Evolutionary conservation across 2,329 filamentous ascomycete genomes (phyloP), one percentile per base, ranked within the genome.

Genomic region (Elsinoe australis): DNA sequence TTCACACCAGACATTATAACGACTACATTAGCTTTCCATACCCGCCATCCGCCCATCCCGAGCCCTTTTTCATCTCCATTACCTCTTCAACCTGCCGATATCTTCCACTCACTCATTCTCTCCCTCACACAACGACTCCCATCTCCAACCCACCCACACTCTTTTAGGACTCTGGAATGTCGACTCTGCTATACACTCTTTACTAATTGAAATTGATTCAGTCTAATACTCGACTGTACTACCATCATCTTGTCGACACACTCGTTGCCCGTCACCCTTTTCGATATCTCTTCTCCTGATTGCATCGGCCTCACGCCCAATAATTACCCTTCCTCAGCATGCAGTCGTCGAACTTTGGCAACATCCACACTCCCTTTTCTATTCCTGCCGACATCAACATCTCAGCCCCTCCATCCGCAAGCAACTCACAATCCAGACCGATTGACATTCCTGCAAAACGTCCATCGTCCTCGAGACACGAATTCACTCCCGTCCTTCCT

Each of bases 11-110:
- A 31, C 33, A 29, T 48, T 48, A 10, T 22, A 48, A 48, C 45
- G 45, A 38, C 45, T 48, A 48, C 45, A 48, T 48, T 38, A 38
- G 12, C 39, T 44, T 44, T 21, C 39, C n/a, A 44, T 44, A 44
- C 39, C 39, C 39, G 39, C 44, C 45, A 48, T 48, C 45, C 45
- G 45, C 18, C 19, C 19, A 17, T 36, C 44, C 41, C 12, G 41
- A 21, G 21, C 26, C 44, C 32, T 47, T 47, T 47, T 47, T 38
- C 22, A 36, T 38, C 45, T 38, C 21, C 19, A 48, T 29, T 22
- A 29, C 32, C 32, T 38, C 22, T 31, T 29, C 31, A 19, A 18
- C 32, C 18, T 32, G 21, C 15, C n/a, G n/a, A n/a, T n/a, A n/a
- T 31, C 39, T 19, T 32, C 28, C n/a, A 44, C 24, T 29, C 26